Percentiles rank a stretch among this genome's conserved stretches.
Conservation (phyloP, 2,329 filamentous ascomycete genomes). For the Monosporascus cannonballus region DNA sequence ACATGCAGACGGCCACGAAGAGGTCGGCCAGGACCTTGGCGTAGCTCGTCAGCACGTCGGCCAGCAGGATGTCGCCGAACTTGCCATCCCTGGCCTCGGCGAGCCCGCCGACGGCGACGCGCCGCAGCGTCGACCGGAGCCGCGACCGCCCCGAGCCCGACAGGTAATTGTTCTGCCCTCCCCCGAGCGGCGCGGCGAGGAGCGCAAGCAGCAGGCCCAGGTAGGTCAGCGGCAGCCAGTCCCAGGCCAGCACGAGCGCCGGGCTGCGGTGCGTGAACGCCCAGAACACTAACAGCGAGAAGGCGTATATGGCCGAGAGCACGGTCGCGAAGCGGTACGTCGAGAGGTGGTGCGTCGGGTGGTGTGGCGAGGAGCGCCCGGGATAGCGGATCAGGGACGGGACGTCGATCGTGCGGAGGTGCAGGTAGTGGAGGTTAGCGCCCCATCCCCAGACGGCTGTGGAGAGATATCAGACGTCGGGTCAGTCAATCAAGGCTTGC, state of each 20-base stretch:
- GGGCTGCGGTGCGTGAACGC: conserved; percentile 64
- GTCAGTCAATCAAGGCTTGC: neutral
- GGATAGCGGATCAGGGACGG: conserved; percentile 84
- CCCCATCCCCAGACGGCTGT: conserved; percentile 93
- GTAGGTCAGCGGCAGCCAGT: conserved; percentile 81
- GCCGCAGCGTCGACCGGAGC: conserved; percentile 68
- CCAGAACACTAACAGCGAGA: conserved; percentile 82
- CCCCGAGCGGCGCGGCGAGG: conserved; percentile 61
- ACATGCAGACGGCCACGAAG: conserved; percentile 89
- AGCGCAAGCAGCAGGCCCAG: conserved; percentile 65
- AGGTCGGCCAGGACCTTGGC: conserved; percentile 87
- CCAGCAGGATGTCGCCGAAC: conserved; percentile 88
- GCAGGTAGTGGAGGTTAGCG: conserved; percentile 82
- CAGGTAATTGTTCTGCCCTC: conserved; percentile 39
- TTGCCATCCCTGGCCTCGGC: conserved; percentile 84
- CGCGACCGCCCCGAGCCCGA: conserved; percentile 67
- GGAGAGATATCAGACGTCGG: conserved; percentile 7
- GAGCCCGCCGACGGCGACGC: conserved; percentile 78
- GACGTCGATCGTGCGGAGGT: conserved; percentile 76
- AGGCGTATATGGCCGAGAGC: conserved; percentile 62
- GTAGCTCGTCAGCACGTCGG: conserved; percentile 92
- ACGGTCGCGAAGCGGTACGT: conserved; percentile 80
- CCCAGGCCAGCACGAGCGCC: conserved; percentile 66
- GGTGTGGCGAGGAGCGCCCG: conserved; percentile 60
- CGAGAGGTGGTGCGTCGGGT: conserved; percentile 71